Conservation (phyloP, 495 filamentous ascomycete species). For the Aspergillus campestris region DNA sequence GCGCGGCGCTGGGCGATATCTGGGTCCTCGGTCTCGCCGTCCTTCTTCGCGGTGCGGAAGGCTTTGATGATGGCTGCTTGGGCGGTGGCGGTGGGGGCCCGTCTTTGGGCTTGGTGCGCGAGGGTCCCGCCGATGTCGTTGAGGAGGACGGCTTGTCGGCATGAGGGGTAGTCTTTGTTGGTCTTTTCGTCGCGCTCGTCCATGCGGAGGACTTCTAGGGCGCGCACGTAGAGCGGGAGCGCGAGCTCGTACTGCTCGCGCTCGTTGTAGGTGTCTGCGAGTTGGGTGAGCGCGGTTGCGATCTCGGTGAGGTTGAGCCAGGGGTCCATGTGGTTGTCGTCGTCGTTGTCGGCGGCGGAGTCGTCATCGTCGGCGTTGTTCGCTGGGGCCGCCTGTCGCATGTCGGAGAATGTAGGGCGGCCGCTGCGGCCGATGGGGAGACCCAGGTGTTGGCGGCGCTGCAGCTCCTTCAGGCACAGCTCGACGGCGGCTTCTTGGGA, state of each 20-base stretch:
- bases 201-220: constrained; percentile 48
- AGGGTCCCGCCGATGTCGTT: constrained; percentile 26
- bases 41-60: constrained; percentile 54
- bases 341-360: constrained; percentile 16
- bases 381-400: too few relatives aligned
- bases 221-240: constrained; percentile 80
- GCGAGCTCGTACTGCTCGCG: constrained; percentile 67
- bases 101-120: constrained; percentile 22
- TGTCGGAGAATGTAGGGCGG: too few relatives aligned
- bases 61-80: constrained; percentile 42
- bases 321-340: constrained; percentile 49
- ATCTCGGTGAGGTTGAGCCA: constrained; percentile 69
- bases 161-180: constrained; percentile 30
- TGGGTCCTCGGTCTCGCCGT: constrained; percentile 42
- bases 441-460: constrained; percentile 55
- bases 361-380: too few relatives aligned
- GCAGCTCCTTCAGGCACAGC: constrained; percentile 63
- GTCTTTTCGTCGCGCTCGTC: constrained; percentile 24
- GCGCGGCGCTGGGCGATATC: constrained; percentile 45
- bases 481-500: constrained; percentile 76
- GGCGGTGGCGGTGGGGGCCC: constrained; percentile 32
- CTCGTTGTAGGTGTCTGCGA: constrained; percentile 63
- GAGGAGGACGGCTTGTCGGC: constrained; percentile 62
- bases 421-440: constrained; percentile 23
- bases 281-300: constrained; percentile 58